Conservation (phyloP, 73 alveolate species). For the Paramecium sexaurelia region DNA sequence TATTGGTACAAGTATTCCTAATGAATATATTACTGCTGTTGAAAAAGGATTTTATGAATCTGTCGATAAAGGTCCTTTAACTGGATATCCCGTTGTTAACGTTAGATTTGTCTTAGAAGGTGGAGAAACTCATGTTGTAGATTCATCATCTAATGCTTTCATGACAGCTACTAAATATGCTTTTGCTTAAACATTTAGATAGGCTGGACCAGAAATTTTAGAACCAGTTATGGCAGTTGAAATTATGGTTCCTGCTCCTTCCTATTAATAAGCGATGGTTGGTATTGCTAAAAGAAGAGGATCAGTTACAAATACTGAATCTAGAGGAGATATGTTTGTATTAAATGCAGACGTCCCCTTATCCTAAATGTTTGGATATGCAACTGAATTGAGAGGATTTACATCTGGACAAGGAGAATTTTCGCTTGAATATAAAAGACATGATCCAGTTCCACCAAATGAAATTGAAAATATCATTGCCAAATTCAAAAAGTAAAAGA, state of each 20-base stretch:
- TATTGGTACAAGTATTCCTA: constrained; percentile 84
- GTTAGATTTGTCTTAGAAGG: constrained; percentile 83
- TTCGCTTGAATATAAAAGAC: constrained; percentile 91
- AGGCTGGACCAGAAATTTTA: constrained; percentile 86
- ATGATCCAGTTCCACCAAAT: constrained; percentile 79
- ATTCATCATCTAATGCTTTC: constrained; percentile 91
- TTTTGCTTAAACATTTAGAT: constrained; percentile 80
- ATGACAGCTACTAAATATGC: constrained; percentile 91
- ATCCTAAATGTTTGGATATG: constrained; percentile 92
- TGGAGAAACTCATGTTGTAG: constrained; percentile 94
- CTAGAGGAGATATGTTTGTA: constrained; percentile 73
- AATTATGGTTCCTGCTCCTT: constrained; percentile 77
- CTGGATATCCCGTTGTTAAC: constrained; percentile 91
- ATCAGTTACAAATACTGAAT: constrained; percentile 77
- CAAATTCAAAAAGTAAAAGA: constrained; percentile 69
- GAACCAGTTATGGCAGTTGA: constrained; percentile 96
- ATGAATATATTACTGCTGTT: constrained; percentile 89
- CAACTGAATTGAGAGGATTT: constrained; percentile 91
- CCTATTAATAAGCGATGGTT: constrained; percentile 75
- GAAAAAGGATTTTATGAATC: constrained; percentile 90
- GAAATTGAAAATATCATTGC: constrained; percentile 73
- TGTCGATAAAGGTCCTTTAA: constrained; percentile 85
- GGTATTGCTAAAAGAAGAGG: constrained; percentile 87
- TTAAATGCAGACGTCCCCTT: constrained; percentile 86
- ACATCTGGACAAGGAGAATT: constrained; percentile 97